phyloP scores from a whole-genome alignment of 345 rosid species.

The Bruguiera sexangula region DNA sequence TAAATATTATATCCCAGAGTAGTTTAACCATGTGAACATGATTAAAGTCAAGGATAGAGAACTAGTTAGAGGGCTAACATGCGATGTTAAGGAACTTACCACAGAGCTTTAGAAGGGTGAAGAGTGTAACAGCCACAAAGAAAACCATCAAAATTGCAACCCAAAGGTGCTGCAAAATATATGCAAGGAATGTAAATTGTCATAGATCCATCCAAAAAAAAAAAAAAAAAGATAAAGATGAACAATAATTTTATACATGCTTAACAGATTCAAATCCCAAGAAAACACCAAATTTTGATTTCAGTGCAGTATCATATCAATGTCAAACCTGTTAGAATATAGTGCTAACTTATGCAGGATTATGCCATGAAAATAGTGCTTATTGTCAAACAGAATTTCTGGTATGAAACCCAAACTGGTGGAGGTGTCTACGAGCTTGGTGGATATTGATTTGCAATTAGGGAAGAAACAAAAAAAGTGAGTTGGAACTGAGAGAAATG shows the following conservation, averaged over 20 bases:
- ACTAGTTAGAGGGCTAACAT: not conserved
- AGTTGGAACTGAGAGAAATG: no score
- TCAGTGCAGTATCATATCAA: no score
- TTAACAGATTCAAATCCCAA: no score
- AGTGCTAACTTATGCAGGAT: not conserved
- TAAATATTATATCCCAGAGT: constrained; percentile 3
- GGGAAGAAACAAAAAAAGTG: no score
- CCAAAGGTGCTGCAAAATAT: constrained; percentile 79
- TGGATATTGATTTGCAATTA: no score
- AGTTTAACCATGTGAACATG: not conserved
- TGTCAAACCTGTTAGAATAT: not conserved
- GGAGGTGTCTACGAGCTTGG: no score
- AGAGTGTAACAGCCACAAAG: constrained; percentile 83
- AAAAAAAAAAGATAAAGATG: no score
- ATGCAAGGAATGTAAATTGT: not conserved
- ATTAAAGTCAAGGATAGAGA: no score
- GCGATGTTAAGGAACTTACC: constrained; percentile 46
- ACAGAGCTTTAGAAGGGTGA: constrained; percentile 79
- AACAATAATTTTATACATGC: no score
- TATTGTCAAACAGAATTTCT: no score
- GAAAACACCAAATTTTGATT: not conserved
- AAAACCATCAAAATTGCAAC: constrained; percentile 95
- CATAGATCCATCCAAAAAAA: no score
- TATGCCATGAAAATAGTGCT: not conserved
- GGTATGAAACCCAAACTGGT: no score